These are phyloP conservation scores for Pyracantha coccinea DNA, from an alignment of 331 rosid species.

Conservation along the genomic window DNA sequence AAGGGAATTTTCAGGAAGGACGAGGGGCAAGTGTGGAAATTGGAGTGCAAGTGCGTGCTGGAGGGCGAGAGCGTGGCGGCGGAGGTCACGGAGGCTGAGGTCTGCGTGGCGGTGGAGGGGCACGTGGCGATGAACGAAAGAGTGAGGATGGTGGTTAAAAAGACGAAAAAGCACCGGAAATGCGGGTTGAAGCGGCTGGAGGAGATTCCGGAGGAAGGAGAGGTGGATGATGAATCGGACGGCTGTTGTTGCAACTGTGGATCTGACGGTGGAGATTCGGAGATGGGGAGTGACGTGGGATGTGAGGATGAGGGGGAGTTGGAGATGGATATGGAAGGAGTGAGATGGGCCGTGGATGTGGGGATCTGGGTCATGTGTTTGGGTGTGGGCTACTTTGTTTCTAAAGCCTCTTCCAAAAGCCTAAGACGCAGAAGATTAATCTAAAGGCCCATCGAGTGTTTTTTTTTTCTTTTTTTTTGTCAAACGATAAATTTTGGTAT, in stretches of 20 bases:
- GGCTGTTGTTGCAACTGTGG: conserved; percentile 9
- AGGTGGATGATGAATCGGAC: conserved; percentile 10
- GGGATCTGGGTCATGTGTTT: conserved; percentile 53
- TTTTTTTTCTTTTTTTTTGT: not conserved
- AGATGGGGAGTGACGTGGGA: not conserved
- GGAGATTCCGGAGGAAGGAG: conserved; percentile 41
- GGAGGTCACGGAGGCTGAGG: conserved; percentile 18
- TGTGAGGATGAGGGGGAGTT: conserved; percentile 1
- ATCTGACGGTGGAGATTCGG: not conserved
- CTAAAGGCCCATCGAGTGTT: not conserved
- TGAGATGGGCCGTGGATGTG: conserved; percentile 41
- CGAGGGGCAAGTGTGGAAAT: conserved; percentile 26
- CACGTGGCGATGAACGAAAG: conserved; percentile 30
- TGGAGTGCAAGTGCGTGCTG: conserved; percentile 32
- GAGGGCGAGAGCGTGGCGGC: conserved; percentile 8
- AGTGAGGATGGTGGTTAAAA: conserved; percentile 17
- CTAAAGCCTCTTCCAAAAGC: conserved; percentile 28
- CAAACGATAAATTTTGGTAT: too few relatives aligned
- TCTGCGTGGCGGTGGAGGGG: conserved; percentile 40
- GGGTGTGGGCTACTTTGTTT: conserved; percentile 45
- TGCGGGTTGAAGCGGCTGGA: conserved; percentile 25
- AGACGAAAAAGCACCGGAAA: not conserved
- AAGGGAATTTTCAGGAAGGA: conserved; percentile 33
- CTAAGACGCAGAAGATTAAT: conserved; percentile 27
- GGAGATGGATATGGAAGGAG: conserved; percentile 33